phyloP scores from a whole-genome alignment of 345 rosid genomes.

The Eucalyptus decipiens region DNA sequence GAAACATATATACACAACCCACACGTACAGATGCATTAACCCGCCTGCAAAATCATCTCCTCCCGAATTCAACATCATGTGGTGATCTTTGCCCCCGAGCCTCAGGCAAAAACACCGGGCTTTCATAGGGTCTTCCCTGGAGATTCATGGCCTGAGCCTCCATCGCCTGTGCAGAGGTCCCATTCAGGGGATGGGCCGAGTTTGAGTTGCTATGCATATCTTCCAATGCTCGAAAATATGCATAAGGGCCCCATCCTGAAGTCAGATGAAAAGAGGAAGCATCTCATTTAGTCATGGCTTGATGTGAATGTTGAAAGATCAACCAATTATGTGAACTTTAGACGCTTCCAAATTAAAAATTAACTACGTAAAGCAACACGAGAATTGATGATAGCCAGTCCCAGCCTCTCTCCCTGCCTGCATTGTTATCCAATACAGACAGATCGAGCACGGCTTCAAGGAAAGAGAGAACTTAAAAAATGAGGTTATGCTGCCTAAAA shows the following conservation, averaged over 20 bases:
- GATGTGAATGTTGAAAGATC: background rate
- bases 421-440: background rate
- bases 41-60: conserved; percentile 7
- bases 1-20: background rate
- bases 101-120: background rate
- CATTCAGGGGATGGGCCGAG: background rate
- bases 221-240: background rate
- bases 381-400: background rate
- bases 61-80: conserved; percentile 20
- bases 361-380: background rate
- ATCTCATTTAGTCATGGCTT: background rate
- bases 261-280: background rate
- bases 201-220: background rate
- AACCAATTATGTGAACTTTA: background rate
- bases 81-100: background rate
- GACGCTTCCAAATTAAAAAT: background rate
- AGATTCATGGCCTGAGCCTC: background rate
- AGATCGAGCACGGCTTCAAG: background rate
- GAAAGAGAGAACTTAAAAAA: background rate
- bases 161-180: background rate
- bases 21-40: background rate
- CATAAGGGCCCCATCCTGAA: background rate
- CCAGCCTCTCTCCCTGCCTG: background rate
- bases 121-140: background rate
- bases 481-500: background rate